Conservation (phyloP, 1,284 basidiomycete species). For the Cystobasidium sp. region DNA sequence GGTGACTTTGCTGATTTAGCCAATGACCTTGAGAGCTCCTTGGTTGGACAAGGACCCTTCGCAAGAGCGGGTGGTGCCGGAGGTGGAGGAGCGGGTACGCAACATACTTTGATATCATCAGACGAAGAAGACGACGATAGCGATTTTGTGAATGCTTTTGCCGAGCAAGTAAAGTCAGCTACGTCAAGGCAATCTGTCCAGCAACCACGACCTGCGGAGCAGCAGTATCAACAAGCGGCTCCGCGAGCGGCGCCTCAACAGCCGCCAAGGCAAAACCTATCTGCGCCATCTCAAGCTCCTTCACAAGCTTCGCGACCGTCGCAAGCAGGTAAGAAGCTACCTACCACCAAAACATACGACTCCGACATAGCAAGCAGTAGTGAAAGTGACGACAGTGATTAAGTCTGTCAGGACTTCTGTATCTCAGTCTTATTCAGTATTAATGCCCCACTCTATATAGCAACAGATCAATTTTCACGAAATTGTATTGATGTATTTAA, state of each 20-base stretch:
- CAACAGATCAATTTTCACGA: too few species aligned
- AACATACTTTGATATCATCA: not conserved
- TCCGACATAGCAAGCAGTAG: conserved; percentile 42
- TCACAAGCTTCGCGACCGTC: conserved; percentile 3
- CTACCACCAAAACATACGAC: conserved; percentile 17
- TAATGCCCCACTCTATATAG: not conserved
- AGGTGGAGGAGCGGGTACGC: not conserved
- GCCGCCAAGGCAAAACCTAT: not conserved
- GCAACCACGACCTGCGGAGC: not conserved
- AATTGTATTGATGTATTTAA: too few species aligned
- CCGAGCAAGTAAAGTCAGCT: not conserved
- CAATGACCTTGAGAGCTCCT: conserved; percentile 38
- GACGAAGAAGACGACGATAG: conserved; percentile 7
- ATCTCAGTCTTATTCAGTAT: not conserved
- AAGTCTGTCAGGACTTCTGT: not conserved
- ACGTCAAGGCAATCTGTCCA: not conserved
- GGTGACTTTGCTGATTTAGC: conserved; percentile 41
- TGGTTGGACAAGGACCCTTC: conserved; percentile 29
- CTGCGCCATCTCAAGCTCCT: not conserved
- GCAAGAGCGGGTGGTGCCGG: not conserved
- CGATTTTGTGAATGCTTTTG: conserved; percentile 9
- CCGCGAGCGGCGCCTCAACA: conserved; percentile 3
- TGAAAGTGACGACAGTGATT: conserved; percentile 41
- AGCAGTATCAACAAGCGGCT: not conserved
- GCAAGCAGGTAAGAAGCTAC: conserved; percentile 20